phyloP scores from a whole-genome alignment of 148 eudicot genomes.

The Rheum nobile region DNA sequence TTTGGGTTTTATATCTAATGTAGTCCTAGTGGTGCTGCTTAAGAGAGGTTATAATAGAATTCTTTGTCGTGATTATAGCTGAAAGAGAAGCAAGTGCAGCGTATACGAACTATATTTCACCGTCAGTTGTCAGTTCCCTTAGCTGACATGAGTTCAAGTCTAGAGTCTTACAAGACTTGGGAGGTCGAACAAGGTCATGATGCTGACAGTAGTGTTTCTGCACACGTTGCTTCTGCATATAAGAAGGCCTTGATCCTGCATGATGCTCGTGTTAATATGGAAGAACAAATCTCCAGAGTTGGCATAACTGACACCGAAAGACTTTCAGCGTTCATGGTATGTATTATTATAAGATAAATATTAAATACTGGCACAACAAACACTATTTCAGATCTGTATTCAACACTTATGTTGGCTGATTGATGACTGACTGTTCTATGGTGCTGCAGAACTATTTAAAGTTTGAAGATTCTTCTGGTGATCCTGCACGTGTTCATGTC shows the following conservation, averaged over 20 bases:
- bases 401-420: not conserved
- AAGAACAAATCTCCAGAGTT: slow-evolving; percentile 46
- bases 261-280: slow-evolving; percentile 57
- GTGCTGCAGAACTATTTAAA: slow-evolving; percentile 58
- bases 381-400: not conserved
- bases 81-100: slow-evolving; percentile 81
- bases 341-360: not conserved
- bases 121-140: slow-evolving; percentile 81
- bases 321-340: slow-evolving; percentile 64
- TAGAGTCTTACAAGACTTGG: slow-evolving; percentile 72
- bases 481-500: slow-evolving; percentile 79
- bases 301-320: slow-evolving; percentile 54
- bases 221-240: slow-evolving; percentile 61
- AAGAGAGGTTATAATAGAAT: not conserved
- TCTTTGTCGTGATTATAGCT: slow-evolving; percentile 24
- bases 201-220: slow-evolving; percentile 43
- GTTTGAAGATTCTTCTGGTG: slow-evolving; percentile 84
- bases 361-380: not conserved
- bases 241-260: slow-evolving; percentile 67
- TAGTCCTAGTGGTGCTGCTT: not conserved
- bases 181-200: slow-evolving; percentile 69
- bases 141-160: slow-evolving; percentile 33
- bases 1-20: not conserved
- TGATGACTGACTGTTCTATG: slow-evolving; percentile 1
- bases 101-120: slow-evolving; percentile 60